phyloP scores from a whole-genome alignment of 2,329 filamentous ascomycete species.

The Eutypa lata region DNA sequence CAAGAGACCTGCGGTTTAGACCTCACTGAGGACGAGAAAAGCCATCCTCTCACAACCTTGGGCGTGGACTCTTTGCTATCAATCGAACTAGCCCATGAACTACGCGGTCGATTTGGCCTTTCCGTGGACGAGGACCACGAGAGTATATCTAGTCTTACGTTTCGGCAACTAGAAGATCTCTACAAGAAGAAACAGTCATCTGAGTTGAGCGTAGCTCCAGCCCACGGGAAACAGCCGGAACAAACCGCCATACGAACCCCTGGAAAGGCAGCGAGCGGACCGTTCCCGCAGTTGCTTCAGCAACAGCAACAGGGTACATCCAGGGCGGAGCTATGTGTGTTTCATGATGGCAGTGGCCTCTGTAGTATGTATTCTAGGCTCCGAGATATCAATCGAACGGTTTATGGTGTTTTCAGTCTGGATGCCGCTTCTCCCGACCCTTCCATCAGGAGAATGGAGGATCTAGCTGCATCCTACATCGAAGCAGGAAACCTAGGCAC shows the following conservation, averaged over 20 bases:
- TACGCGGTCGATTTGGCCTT: conserved; percentile 18
- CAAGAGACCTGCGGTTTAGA: conserved; percentile 21
- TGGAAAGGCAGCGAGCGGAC: not conserved
- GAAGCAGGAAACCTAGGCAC: conserved; percentile 8
- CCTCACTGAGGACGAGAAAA: conserved; percentile 11
- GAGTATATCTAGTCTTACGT: conserved; percentile 10
- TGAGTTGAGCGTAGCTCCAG: not conserved
- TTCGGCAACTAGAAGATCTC: conserved; percentile 4
- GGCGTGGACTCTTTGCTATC: conserved; percentile 25
- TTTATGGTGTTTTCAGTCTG: conserved; percentile 1
- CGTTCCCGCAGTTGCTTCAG: not conserved
- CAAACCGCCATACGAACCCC: not conserved
- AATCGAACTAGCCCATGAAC: conserved; percentile 19
- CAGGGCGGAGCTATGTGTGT: conserved; percentile 17
- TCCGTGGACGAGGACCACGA: conserved; percentile 11
- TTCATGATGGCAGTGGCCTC: conserved; percentile 29
- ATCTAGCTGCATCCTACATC: conserved; percentile 17
- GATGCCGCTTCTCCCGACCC: conserved; percentile 5
- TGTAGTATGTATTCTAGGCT: conserved; percentile 9
- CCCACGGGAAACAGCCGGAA: not conserved
- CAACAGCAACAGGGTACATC: not conserved
- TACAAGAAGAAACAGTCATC: conserved; percentile 1
- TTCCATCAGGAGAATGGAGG: conserved; percentile 7
- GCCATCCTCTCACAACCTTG: conserved; percentile 9
- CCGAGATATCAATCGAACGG: conserved; percentile 3